phyloP scores from a whole-genome alignment of 768 basidiomycete genomes.

The Candolleomyces efflorescens region DNA sequence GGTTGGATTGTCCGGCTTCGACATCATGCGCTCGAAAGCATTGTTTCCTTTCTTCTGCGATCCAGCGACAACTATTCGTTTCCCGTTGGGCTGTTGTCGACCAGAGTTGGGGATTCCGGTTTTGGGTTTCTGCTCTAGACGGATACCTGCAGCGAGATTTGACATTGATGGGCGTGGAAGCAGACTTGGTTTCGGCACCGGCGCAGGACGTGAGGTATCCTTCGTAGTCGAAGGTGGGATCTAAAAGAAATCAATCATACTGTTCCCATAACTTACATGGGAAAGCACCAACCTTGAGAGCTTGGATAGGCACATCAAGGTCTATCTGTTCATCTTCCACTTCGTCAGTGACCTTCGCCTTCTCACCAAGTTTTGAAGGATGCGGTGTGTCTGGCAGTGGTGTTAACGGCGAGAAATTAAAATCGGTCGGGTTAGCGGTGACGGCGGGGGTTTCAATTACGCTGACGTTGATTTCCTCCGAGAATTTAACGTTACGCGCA shows the following conservation, averaged over 20 bases:
- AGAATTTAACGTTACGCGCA: constrained; percentile 6
- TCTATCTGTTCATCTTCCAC: neutral
- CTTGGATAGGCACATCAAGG: neutral
- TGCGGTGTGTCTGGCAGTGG: constrained; percentile 48
- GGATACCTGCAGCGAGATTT: neutral
- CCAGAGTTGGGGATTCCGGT: too few species aligned
- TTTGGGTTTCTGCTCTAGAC: too few species aligned
- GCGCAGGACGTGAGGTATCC: neutral
- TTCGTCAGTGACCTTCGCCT: neutral
- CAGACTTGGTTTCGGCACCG: neutral
- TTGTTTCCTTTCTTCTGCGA: neutral
- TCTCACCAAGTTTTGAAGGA: constrained; percentile 13
- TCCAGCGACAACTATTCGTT: too few species aligned
- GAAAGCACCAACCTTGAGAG: too few species aligned
- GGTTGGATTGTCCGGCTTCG: constrained; percentile 4
- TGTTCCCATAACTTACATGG: too few species aligned
- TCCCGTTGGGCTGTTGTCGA: neutral
- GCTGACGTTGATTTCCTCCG: constrained; percentile 16
- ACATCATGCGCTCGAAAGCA: neutral
- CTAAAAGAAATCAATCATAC: too few species aligned
- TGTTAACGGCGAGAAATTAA: constrained; percentile 36
- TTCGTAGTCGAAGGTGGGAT: neutral
- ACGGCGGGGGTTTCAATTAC: neutral
- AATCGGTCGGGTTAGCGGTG: neutral
- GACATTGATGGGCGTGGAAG: neutral